A percentile compares a stretch with the other conserved stretches of the same genome.
Evolutionary conservation across 768 basidiomycete species (phyloP).

Genomic region (Erythrobasidium yunnanense): DNA sequence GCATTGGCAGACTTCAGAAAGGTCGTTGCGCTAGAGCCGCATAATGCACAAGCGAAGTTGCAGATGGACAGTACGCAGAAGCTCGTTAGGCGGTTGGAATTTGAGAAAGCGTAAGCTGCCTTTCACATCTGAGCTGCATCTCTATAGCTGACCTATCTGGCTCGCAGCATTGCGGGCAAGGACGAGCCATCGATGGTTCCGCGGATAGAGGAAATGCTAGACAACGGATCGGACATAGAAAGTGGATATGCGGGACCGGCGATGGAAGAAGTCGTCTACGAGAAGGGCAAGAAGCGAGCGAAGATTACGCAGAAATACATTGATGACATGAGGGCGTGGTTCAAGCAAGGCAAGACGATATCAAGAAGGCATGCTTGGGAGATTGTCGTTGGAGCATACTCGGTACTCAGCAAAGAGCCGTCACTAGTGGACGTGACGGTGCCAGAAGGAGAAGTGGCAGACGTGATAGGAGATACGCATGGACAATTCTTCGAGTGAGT

Average conservation of each 20-base stretch:
- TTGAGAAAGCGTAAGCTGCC: slow-evolving; percentile 34
- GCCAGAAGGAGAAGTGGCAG: slow-evolving; percentile 65
- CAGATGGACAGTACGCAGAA: slow-evolving; percentile 85
- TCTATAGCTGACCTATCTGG: neutral
- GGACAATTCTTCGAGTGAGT: slow-evolving; percentile 44
- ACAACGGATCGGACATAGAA: slow-evolving; percentile 47
- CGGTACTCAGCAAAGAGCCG: slow-evolving; percentile 62
- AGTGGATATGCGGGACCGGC: slow-evolving; percentile 62
- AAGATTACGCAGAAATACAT: slow-evolving; percentile 68
- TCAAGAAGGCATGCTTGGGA: slow-evolving; percentile 77
- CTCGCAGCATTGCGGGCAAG: slow-evolving; percentile 73
- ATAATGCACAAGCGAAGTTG: slow-evolving; percentile 64
- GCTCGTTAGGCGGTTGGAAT: slow-evolving; percentile 56
- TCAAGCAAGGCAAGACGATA: slow-evolving; percentile 68
- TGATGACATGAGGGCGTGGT: slow-evolving; percentile 74
- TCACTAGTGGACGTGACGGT: slow-evolving; percentile 68
- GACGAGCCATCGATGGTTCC: slow-evolving; percentile 72
- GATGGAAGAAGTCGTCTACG: slow-evolving; percentile 47
- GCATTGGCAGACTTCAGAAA: slow-evolving; percentile 82
- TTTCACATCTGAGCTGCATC: neutral
- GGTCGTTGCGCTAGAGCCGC: slow-evolving; percentile 63
- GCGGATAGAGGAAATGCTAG: slow-evolving; percentile 49
- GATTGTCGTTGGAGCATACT: slow-evolving; percentile 76
- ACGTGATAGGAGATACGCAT: slow-evolving; percentile 94
- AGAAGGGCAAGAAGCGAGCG: slow-evolving; percentile 46